phyloP scores from a whole-genome alignment of 2,329 filamentous ascomycete species.

The Cytospora leucostoma region DNA sequence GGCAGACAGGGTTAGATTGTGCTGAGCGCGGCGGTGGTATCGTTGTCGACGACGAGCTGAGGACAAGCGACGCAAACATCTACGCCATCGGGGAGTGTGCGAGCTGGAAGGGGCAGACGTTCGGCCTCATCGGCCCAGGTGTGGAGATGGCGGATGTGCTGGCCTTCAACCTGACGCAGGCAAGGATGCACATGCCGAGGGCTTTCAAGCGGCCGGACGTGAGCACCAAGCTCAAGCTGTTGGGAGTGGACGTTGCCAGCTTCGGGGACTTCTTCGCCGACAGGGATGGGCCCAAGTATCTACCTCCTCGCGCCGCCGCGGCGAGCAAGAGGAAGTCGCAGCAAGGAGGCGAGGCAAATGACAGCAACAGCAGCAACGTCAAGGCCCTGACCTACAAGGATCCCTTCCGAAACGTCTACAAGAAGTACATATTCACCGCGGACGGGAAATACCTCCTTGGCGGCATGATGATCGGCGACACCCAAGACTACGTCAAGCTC shows the following conservation, averaged over 20 bases:
- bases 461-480: conserved; percentile 98
- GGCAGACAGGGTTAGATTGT: conserved; percentile 68
- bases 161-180: conserved; percentile 86
- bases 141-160: conserved; percentile 93
- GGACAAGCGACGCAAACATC: conserved; percentile 70
- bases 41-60: conserved; percentile 66
- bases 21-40: conserved; percentile 75
- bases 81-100: conserved; percentile 92
- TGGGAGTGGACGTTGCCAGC: conserved; percentile 88
- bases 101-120: conserved; percentile 84
- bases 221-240: conserved; percentile 87
- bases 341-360: conserved; percentile 31
- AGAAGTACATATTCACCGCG: conserved; percentile 88
- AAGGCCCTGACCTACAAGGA: conserved; percentile 85
- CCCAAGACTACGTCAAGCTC: conserved; percentile 84
- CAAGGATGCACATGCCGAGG: conserved; percentile 68
- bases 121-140: conserved; percentile 84
- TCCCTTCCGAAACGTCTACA: conserved; percentile 85
- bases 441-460: conserved; percentile 89
- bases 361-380: conserved; percentile 40
- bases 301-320: conserved; percentile 59
- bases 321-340: conserved; percentile 44
- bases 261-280: conserved; percentile 96
- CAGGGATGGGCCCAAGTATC: conserved; percentile 73
- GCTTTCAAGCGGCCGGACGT: conserved; percentile 81